These are phyloP conservation scores for Globisporangium parvum DNA, from an alignment of 352 stramenopile species.

Conservation along the genomic window DNA sequence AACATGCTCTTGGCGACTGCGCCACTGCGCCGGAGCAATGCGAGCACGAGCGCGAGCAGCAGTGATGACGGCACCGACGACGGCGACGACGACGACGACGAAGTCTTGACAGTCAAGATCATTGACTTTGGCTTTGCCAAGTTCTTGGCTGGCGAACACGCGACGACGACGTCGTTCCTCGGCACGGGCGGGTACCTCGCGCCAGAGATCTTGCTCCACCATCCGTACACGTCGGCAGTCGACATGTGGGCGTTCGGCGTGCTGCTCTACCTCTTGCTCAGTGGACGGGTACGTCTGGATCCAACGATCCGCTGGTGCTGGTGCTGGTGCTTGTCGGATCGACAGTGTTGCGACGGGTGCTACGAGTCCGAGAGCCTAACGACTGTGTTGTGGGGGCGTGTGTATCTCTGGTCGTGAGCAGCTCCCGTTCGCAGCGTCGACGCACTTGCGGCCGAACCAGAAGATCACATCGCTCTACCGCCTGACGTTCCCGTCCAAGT, in stretches of 20 bases:
- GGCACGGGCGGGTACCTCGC: constrained; percentile 93
- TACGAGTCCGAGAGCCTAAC: background rate
- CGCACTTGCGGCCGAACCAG: constrained; percentile 49
- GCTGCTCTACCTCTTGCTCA: constrained; percentile 95
- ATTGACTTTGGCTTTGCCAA: constrained; percentile 99
- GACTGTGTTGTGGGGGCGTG: too few species aligned
- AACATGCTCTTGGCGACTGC: constrained; percentile 52
- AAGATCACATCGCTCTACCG: constrained; percentile 58
- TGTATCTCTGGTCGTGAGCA: constrained; percentile 5
- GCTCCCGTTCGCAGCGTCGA: constrained; percentile 62
- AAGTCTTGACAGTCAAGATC: constrained; percentile 89
- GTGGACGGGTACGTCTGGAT: constrained; percentile 82
- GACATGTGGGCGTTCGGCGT: constrained; percentile 97
- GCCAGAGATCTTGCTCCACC: constrained; percentile 95
- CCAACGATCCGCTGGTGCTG: too few species aligned
- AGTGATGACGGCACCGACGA: background rate
- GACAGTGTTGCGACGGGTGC: background rate
- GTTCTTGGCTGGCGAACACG: constrained; percentile 51
- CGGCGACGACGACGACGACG: constrained; percentile 1
- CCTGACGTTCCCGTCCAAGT: constrained; percentile 67
- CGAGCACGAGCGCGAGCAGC: constrained; percentile 12
- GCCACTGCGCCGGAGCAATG: constrained; percentile 12
- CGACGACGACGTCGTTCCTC: constrained; percentile 65
- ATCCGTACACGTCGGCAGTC: constrained; percentile 93
- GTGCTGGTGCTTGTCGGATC: too few species aligned